phyloP scores from a whole-genome alignment of 2,329 filamentous ascomycete species.

The Talaromyces sp. region DNA sequence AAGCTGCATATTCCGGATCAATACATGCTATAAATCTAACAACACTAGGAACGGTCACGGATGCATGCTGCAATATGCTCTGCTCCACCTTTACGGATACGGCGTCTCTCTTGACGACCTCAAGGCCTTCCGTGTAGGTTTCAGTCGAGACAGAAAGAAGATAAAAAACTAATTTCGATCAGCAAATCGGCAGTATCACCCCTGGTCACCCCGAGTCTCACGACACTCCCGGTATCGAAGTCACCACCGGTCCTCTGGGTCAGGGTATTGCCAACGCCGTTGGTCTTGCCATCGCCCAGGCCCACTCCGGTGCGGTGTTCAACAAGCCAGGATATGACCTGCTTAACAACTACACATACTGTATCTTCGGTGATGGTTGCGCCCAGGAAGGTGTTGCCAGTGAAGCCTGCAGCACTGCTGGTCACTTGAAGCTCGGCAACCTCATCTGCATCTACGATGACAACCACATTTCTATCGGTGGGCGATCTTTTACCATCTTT shows the following conservation, averaged over 20 bases:
- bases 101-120: slow-evolving; percentile 79
- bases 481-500: slow-evolving; percentile 20
- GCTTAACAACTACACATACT: slow-evolving; percentile 94
- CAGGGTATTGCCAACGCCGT: slow-evolving; percentile 97
- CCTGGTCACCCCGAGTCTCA: slow-evolving; percentile 95
- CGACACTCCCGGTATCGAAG: slow-evolving; percentile 94
- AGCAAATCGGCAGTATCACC: slow-evolving; percentile 72
- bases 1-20: slow-evolving; percentile 43
- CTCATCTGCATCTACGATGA: slow-evolving; percentile 96
- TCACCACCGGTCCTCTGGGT: slow-evolving; percentile 94
- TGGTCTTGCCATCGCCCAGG: slow-evolving; percentile 93
- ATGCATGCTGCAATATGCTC: slow-evolving; percentile 98
- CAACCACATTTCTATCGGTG: slow-evolving; percentile 87
- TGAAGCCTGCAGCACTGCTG: slow-evolving; percentile 86
- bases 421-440: slow-evolving; percentile 96
- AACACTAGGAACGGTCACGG: slow-evolving; percentile 82
- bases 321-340: slow-evolving; percentile 94
- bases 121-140: slow-evolving; percentile 87
- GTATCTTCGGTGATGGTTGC: slow-evolving; percentile 96
- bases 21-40: neutral
- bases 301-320: slow-evolving; percentile 82
- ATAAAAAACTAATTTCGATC: slow-evolving; percentile 11
- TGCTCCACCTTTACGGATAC: slow-evolving; percentile 96
- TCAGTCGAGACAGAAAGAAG: neutral
- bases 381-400: slow-evolving; percentile 96